phyloP scores from a whole-genome alignment of 352 stramenopile species.

The Stephanocyclus meneghinianus region DNA sequence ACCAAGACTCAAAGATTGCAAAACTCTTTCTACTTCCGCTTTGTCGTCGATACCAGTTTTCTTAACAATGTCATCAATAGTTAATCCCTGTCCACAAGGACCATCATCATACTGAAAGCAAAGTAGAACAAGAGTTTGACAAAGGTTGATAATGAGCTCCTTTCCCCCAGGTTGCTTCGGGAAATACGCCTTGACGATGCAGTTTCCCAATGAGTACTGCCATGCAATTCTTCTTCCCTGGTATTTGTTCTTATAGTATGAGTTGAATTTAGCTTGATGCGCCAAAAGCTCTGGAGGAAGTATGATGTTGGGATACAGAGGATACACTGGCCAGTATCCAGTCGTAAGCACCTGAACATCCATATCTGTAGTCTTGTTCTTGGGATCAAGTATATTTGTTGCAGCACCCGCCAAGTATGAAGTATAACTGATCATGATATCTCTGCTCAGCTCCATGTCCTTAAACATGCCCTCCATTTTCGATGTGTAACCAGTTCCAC shows the following conservation, averaged over 20 bases:
- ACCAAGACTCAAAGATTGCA: slow-evolving; percentile 75
- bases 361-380: slow-evolving; percentile 85
- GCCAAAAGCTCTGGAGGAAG: slow-evolving; percentile 82
- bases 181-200: slow-evolving; percentile 87
- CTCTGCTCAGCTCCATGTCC: slow-evolving; percentile 95
- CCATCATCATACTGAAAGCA: slow-evolving; percentile 87
- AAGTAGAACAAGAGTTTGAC: slow-evolving; percentile 95
- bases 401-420: slow-evolving; percentile 45
- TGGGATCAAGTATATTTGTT: neutral
- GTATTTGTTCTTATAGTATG: slow-evolving; percentile 82
- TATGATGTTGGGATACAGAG: slow-evolving; percentile 84
- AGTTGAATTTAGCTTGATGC: slow-evolving; percentile 66
- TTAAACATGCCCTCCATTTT: slow-evolving; percentile 99
- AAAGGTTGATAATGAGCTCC: slow-evolving; percentile 94
- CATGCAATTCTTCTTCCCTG: slow-evolving; percentile 79
- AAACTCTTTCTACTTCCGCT: slow-evolving; percentile 84
- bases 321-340: slow-evolving; percentile 96
- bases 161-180: slow-evolving; percentile 82
- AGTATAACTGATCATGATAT: slow-evolving; percentile 88
- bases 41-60: slow-evolving; percentile 86
- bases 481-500: slow-evolving; percentile 94
- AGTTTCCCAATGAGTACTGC: slow-evolving; percentile 78
- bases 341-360: slow-evolving; percentile 96
- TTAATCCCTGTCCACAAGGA: slow-evolving; percentile 39
- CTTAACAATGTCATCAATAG: slow-evolving; percentile 88